Evolutionary conservation across 192 early-diverging fungal species (phyloP).

Genomic region (Obelidium mucronatum): DNA sequence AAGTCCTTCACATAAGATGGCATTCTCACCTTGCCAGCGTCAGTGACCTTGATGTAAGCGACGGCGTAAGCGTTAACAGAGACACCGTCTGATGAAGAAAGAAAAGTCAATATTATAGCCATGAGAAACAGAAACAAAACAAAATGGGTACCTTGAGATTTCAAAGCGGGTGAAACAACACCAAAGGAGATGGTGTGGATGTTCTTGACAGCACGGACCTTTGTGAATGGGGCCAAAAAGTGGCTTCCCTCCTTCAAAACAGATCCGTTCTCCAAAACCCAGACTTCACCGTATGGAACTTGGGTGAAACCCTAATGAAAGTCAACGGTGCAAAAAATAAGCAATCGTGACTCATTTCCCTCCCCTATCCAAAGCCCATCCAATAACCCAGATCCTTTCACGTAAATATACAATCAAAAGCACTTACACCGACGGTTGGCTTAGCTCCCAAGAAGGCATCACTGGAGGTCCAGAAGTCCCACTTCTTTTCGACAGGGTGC

Average conservation of each 20-base stretch:
- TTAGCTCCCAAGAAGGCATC: constrained; percentile 50
- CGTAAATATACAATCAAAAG: too few species aligned
- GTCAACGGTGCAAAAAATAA: not conserved
- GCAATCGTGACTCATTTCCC: constrained; percentile 18
- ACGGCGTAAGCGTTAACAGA: constrained; percentile 60
- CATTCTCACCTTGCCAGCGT: constrained; percentile 48
- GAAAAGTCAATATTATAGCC: too few species aligned
- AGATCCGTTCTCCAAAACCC: constrained; percentile 54
- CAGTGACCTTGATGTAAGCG: constrained; percentile 55
- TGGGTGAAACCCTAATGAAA: constrained; percentile 46
- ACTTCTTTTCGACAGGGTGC: constrained; percentile 53
- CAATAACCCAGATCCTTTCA: too few species aligned
- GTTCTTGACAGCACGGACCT: constrained; percentile 58
- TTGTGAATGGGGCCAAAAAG: constrained; percentile 53
- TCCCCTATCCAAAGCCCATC: too few species aligned
- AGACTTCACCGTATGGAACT: constrained; percentile 58
- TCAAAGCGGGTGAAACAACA: constrained; percentile 46
- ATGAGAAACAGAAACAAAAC: not conserved
- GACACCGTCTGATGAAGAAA: constrained; percentile 45
- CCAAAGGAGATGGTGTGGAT: constrained; percentile 50
- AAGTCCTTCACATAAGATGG: not conserved
- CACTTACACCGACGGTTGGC: constrained; percentile 50
- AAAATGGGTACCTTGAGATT: constrained; percentile 44
- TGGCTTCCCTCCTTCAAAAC: constrained; percentile 48
- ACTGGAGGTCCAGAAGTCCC: constrained; percentile 67